phyloP scores from a whole-genome alignment of 2,329 filamentous ascomycete genomes.

The Alternaria longipes region DNA sequence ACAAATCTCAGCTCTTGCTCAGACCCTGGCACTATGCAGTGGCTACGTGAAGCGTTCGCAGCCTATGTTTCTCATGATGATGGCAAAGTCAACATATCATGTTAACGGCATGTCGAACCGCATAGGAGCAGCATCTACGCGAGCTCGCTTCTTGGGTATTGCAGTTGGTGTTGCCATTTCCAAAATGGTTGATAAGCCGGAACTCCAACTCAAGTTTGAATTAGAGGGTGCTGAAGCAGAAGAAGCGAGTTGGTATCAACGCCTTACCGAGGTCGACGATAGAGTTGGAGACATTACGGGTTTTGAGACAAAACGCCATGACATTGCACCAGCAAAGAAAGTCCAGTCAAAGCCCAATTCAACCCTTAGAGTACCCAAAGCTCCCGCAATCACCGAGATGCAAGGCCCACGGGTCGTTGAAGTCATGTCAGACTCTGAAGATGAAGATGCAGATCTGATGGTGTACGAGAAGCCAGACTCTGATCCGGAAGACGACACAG shows the following conservation, averaged over 20 bases:
- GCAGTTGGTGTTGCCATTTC: conserved; percentile 79
- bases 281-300: conserved; percentile 59
- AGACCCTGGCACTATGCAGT: conserved; percentile 78
- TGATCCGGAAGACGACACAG: conserved; percentile 89
- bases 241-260: conserved; percentile 80
- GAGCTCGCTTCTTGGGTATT: conserved; percentile 87
- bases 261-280: conserved; percentile 71
- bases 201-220: conserved; percentile 81
- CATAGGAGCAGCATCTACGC: conserved; percentile 76
- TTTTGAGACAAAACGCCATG: conserved; percentile 18
- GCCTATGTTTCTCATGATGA: conserved; percentile 71
- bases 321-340: background rate
- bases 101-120: conserved; percentile 85
- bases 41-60: conserved; percentile 76
- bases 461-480: conserved; percentile 87
- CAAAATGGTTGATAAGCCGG: conserved; percentile 69
- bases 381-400: conserved; percentile 33
- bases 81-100: conserved; percentile 77
- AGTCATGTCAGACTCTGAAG: conserved; percentile 59
- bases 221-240: conserved; percentile 78
- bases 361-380: conserved; percentile 16
- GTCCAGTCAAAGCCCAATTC: conserved; percentile 17
- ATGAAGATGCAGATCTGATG: conserved; percentile 70
- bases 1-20: conserved; percentile 71
- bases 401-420: conserved; percentile 59